phyloP scores from a whole-genome alignment of 129 eudicot species.

The sunflower (Helianthus annuus) region HanXRQr2.0-SUNRISE NC_035435.2:149164272-149164771 shows the following conservation, averaged over 20 bases:
- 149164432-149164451: slow-evolving; percentile 98
- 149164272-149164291: not conserved
- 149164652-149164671: not conserved
- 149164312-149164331: not conserved
- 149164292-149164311: slow-evolving; percentile 7
- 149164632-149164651: not conserved
- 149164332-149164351: too few species aligned
- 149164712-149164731: not conserved
- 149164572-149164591: not conserved
- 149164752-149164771: too few species aligned
- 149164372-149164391: slow-evolving; percentile 86
- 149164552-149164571: not conserved
- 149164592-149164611: not conserved
- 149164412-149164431: slow-evolving; percentile 90
- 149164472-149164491: slow-evolving; percentile 99
- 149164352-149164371: not conserved
- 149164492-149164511: slow-evolving; percentile 78
- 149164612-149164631: not conserved
- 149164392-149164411: slow-evolving; percentile 81
- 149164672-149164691: not conserved
- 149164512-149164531: slow-evolving; percentile 82
- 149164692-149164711: too few species aligned
- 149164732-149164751: too few species aligned
- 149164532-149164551: not conserved
- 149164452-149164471: slow-evolving; percentile 99